Evolutionary conservation across 352 stramenopile species (phyloP).

Genomic region (Blastocystis hominis): DNA sequence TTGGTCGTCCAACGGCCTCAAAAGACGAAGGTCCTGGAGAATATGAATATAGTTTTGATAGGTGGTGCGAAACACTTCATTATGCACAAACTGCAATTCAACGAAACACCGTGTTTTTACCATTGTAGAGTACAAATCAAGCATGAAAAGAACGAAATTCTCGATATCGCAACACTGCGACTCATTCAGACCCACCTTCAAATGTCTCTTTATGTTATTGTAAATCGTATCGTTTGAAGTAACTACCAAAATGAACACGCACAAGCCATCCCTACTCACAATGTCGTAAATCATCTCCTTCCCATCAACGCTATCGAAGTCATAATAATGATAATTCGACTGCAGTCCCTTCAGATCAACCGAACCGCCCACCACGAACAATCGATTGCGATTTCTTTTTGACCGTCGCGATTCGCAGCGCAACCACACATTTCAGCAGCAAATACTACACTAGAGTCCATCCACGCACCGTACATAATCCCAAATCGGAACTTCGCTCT

Average conservation of each 20-base stretch:
- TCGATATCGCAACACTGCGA: neutral
- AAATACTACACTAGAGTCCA: neutral
- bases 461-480: neutral
- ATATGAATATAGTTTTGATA: neutral
- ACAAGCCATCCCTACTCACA: neutral
- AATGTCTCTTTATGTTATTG: neutral
- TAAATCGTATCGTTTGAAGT: neutral
- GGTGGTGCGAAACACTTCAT: neutral
- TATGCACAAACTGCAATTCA: neutral
- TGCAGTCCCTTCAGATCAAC: neutral
- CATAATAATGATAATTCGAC: conserved; percentile 6
- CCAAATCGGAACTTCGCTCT: neutral
- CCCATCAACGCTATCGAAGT: neutral
- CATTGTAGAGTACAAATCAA: neutral
- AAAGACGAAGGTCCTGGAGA: neutral
- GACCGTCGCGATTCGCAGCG: neutral
- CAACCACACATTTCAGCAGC: neutral
- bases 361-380: neutral
- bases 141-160: neutral
- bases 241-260: neutral
- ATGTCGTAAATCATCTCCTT: conserved; percentile 2
- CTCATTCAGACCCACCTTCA: neutral
- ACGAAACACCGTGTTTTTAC: neutral
- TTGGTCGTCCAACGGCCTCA: too few species aligned
- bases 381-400: neutral